Percentiles rank a stretch among this genome's conserved stretches.
Evolutionary conservation across 129 eudicot species (phyloP).

Genomic region (Flaveria robusta): DNA sequence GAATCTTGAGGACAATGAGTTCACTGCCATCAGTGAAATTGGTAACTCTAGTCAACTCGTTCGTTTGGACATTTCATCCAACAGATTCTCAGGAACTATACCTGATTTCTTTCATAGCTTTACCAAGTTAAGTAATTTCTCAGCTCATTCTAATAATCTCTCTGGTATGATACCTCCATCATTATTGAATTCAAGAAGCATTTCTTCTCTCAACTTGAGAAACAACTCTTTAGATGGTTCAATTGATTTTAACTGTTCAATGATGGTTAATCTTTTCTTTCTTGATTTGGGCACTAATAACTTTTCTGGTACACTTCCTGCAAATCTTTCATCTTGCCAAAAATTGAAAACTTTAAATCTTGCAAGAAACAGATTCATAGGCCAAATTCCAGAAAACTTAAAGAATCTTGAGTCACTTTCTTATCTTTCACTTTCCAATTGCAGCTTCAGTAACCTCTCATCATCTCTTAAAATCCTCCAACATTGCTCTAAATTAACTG

Average conservation of each 20-base stretch:
- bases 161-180: slow-evolving; percentile 56
- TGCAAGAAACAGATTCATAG: slow-evolving; percentile 47
- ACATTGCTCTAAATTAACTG: slow-evolving; percentile 54
- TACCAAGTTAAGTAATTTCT: slow-evolving; percentile 40
- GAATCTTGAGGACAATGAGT: slow-evolving; percentile 47
- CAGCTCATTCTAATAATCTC: slow-evolving; percentile 56
- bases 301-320: slow-evolving; percentile 58
- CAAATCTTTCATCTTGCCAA: slow-evolving; percentile 48
- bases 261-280: slow-evolving; percentile 51
- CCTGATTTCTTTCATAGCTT: slow-evolving; percentile 57
- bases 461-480: slow-evolving; percentile 50
- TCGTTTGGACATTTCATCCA: slow-evolving; percentile 56
- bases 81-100: slow-evolving; percentile 45
- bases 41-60: slow-evolving; percentile 50
- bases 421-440: slow-evolving; percentile 59
- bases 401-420: slow-evolving; percentile 49
- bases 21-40: slow-evolving; percentile 21
- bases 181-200: slow-evolving; percentile 50
- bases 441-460: slow-evolving; percentile 50
- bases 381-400: slow-evolving; percentile 64
- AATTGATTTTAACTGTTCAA: slow-evolving; percentile 52
- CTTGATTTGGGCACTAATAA: slow-evolving; percentile 58
- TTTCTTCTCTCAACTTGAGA: slow-evolving; percentile 49
- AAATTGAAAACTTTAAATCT: slow-evolving; percentile 51
- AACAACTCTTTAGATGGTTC: slow-evolving; percentile 58